These are phyloP conservation scores for Pelargonium citronellum DNA, from an alignment of 441 rosid species.

Conservation along the genomic window DNA sequence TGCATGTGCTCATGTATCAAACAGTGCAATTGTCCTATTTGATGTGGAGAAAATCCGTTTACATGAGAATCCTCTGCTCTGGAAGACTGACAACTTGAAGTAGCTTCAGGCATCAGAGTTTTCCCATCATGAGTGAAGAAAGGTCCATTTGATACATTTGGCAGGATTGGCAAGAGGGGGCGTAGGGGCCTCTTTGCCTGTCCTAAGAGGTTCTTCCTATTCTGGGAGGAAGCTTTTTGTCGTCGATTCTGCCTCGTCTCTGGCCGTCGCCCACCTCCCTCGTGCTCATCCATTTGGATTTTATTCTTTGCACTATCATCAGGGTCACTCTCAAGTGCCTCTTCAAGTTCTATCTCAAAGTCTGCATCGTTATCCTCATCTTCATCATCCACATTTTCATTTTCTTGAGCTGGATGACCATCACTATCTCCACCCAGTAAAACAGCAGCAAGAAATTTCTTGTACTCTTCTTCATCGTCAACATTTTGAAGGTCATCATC, in stretches of 20 bases:
- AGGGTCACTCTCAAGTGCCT: slow-evolving; percentile 84
- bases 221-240: slow-evolving; percentile 43
- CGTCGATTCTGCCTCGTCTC: slow-evolving; percentile 84
- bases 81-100: slow-evolving; percentile 26
- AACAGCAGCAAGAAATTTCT: slow-evolving; percentile 87
- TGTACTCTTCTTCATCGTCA: slow-evolving; percentile 82
- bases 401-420: slow-evolving; percentile 32
- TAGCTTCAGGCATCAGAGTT: slow-evolving; percentile 31
- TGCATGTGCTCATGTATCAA: slow-evolving; percentile 83
- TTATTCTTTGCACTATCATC: slow-evolving; percentile 49
- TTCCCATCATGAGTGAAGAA: slow-evolving; percentile 28
- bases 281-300: slow-evolving; percentile 26
- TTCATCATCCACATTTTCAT: slow-evolving; percentile 54
- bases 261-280: slow-evolving; percentile 46
- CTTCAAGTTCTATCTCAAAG: slow-evolving; percentile 93
- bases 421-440: slow-evolving; percentile 56
- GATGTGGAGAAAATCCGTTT: slow-evolving; percentile 60
- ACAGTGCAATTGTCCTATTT: slow-evolving; percentile 74
- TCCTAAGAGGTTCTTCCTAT: slow-evolving; percentile 45
- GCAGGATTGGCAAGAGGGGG: slow-evolving; percentile 62
- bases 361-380: slow-evolving; percentile 92
- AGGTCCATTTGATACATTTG: slow-evolving; percentile 34
- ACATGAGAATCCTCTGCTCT: slow-evolving; percentile 30
- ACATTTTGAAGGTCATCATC: slow-evolving; percentile 81
- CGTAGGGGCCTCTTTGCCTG: slow-evolving; percentile 71